These are phyloP conservation scores for Penicillium sp. DNA, from an alignment of 2,329 filamentous ascomycete genomes.

Conservation along the genomic window DNA sequence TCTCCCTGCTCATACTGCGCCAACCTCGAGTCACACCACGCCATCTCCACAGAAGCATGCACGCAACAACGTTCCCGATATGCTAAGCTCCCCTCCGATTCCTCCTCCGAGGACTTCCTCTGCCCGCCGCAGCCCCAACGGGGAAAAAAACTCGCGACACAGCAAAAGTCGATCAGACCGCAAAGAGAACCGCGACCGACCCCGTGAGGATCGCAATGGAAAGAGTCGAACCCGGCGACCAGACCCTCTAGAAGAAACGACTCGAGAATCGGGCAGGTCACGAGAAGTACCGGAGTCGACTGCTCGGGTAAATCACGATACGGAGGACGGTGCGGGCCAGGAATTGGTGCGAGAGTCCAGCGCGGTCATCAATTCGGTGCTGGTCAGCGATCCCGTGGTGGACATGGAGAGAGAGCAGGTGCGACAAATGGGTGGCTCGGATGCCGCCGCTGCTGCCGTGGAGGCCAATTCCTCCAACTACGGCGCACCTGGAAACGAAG, in stretches of 20 bases:
- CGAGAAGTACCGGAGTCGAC: constrained; percentile 40
- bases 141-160: constrained; percentile 50
- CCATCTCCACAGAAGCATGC: constrained; percentile 40
- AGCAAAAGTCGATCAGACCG: constrained; percentile 47
- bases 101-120: constrained; percentile 84
- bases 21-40: constrained; percentile 44
- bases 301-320: constrained; percentile 48
- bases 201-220: constrained; percentile 49
- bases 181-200: constrained; percentile 45
- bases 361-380: constrained; percentile 76
- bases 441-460: constrained; percentile 53
- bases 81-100: constrained; percentile 68
- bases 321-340: constrained; percentile 62
- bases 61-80: constrained; percentile 50
- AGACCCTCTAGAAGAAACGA: constrained; percentile 49
- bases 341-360: constrained; percentile 76
- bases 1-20: constrained; percentile 50
- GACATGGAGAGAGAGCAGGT: constrained; percentile 75
- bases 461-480: constrained; percentile 56
- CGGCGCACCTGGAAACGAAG: constrained; percentile 57
- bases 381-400: constrained; percentile 76
- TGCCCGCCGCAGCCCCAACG: constrained; percentile 54
- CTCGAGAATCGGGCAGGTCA: constrained; percentile 41
- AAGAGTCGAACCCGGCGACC: constrained; percentile 47
- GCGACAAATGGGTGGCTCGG: constrained; percentile 66